Evolutionary conservation across 23 red algal genomes (phyloP).

Genomic region (Cyanidiococcus yangmingshanensis): DNA sequence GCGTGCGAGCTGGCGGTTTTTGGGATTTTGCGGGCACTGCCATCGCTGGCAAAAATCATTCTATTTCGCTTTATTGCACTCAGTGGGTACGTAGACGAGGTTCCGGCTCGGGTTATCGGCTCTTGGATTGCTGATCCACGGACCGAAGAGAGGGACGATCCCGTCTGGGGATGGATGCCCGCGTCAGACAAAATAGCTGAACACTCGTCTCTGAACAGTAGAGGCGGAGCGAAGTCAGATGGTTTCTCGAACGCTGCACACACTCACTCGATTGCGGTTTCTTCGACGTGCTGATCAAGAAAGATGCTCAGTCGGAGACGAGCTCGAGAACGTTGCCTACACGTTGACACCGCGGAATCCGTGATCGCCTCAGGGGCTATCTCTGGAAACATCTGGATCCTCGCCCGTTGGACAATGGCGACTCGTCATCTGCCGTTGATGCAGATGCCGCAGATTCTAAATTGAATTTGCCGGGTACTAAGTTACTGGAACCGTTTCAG

Average conservation of each 20-base stretch:
- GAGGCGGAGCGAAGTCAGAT: background rate
- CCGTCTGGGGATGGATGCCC: background rate
- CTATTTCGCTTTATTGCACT: background rate
- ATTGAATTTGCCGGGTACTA: too few relatives aligned
- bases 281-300: background rate
- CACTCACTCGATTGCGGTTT: background rate
- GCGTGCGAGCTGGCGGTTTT: background rate
- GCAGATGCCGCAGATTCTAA: too few relatives aligned
- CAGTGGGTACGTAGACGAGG: background rate
- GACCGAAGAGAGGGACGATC: background rate
- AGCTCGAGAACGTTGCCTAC: background rate
- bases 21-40: background rate
- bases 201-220: too few relatives aligned
- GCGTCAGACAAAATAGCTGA: too few relatives aligned
- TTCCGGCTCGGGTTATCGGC: background rate
- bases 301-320: background rate
- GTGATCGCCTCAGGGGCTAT: background rate
- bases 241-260: background rate
- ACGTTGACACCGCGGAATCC: background rate
- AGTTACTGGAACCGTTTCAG: background rate
- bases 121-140: background rate
- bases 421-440: too few relatives aligned
- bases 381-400: too few relatives aligned
- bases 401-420: too few relatives aligned
- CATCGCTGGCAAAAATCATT: background rate